Evolutionary conservation across 1,284 basidiomycete genomes (phyloP).

Genomic region (Tilletia indica): DNA sequence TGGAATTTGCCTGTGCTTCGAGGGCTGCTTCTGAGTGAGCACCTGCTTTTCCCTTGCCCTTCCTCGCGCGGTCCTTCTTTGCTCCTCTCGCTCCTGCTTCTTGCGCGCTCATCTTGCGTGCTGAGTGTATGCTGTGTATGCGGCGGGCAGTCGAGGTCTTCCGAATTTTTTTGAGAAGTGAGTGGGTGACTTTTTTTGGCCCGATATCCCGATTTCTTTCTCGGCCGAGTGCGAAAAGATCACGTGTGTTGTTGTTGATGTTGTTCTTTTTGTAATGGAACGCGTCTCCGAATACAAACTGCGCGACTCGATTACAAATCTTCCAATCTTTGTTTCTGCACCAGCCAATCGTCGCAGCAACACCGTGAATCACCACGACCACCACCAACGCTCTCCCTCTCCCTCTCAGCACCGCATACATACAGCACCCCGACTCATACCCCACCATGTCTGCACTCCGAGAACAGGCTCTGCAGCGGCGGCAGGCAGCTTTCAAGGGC

Average conservation of each 20-base stretch:
- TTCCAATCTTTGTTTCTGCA: too few species aligned
- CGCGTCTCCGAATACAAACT: too few species aligned
- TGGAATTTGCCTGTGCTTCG: slow-evolving; percentile 42
- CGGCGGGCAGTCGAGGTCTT: neutral
- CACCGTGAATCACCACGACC: too few species aligned
- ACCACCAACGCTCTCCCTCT: too few species aligned
- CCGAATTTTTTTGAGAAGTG: slow-evolving; percentile 6
- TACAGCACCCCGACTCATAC: too few species aligned
- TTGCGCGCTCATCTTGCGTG: neutral
- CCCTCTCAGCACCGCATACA: too few species aligned
- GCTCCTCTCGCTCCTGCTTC: neutral
- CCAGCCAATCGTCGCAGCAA: too few species aligned
- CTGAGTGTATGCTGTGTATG: neutral
- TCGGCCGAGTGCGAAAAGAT: neutral
- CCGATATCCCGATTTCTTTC: neutral
- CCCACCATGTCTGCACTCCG: neutral
- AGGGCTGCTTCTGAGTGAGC: slow-evolving; percentile 27
- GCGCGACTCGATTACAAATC: too few species aligned
- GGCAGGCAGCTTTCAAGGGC: slow-evolving; percentile 40
- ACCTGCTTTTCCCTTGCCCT: slow-evolving; percentile 4
- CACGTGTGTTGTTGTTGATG: too few species aligned
- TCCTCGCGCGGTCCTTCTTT: slow-evolving; percentile 12
- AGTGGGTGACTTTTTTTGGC: neutral
- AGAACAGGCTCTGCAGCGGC: neutral
- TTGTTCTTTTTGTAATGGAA: too few species aligned